Evolutionary conservation across 345 rosid genomes (phyloP), one percentile per base, ranked within the genome.

Genomic region (Arabidopsis arenosa): DNA sequence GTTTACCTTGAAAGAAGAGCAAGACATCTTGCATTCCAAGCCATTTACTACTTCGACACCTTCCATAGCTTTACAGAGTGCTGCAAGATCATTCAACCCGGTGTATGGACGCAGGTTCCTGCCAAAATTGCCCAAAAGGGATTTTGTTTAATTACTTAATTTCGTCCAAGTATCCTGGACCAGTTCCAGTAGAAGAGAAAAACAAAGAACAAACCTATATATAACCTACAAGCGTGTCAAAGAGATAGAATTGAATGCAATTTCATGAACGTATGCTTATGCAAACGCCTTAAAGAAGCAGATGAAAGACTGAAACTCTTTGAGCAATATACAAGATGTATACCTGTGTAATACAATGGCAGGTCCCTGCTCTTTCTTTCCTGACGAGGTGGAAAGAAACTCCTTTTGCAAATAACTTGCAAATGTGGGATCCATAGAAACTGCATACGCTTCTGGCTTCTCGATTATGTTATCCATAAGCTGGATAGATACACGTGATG

Each of bases 391-490:
- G 61, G 80, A 66, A 41, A 72, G 77, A 51, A 72, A 58, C 52
- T 66, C 81, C 75, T 82, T 86, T 63, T 89, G 90, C 80, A 94
- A 71, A 81, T 90, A 90, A 72, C 86, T 83, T 75, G 88, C 83
- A 84, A 94, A 94, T 75, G 78, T 86, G 37, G 96, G 96, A 68
- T 90, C 99, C 85, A 94, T 81, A 48, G 97, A 83, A 78, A 94
- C 93, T 56, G 97, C 91, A 83, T 84, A 82, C 1, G 88, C 89
- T 74, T 94, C 97, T 0, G 97, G 90, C 77, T 92, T 94, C 83
- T 94, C 97, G 2, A 75, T 84, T 51, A 77, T 73, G 70, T 80
- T 89, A 75, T 94, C 97, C 96, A 90, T 89, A 80, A 90, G 82
- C 81, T 94, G 97, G 68, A 92, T 87, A 39, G 90, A 89, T 75